Percentiles rank a stretch among this genome's conserved stretches.
Conservation (phyloP, 768 basidiomycete genomes). For the Daedaleopsis sinensis region DNA sequence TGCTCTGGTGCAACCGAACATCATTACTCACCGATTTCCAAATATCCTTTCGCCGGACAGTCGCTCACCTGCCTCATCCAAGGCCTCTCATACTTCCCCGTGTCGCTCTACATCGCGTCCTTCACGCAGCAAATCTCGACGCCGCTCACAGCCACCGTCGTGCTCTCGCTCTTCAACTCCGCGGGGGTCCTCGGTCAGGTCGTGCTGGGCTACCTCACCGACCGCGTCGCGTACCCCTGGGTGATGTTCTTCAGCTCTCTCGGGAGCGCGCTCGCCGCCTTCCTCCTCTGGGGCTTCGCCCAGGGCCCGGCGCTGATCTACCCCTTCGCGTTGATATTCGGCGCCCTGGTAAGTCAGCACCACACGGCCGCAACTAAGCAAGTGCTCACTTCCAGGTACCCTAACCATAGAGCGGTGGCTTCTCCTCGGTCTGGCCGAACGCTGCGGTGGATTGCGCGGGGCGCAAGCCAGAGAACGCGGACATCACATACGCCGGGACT, state of each 20-base stretch:
- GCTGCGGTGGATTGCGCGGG: conserved; percentile 24
- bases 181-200: conserved; percentile 28
- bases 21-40: too few species aligned
- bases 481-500: conserved; percentile 19
- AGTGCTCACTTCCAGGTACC: background rate
- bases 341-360: conserved; percentile 22
- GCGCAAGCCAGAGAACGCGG: conserved; percentile 21
- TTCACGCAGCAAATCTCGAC: conserved; percentile 26
- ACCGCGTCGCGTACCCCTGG: conserved; percentile 27
- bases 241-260: conserved; percentile 24
- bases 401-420: conserved; percentile 24
- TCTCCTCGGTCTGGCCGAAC: conserved; percentile 22
- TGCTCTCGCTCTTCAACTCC: conserved; percentile 29
- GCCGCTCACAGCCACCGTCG: conserved; percentile 26
- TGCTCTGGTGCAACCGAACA: too few species aligned
- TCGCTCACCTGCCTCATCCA: conserved; percentile 24
- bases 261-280: conserved; percentile 23
- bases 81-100: conserved; percentile 29
- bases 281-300: conserved; percentile 29
- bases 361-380: too few species aligned
- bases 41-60: conserved; percentile 3
- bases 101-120: conserved; percentile 30
- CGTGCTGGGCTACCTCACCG: conserved; percentile 25
- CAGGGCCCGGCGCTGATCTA: conserved; percentile 23
- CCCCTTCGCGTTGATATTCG: conserved; percentile 27